Evolutionary conservation across 306 rosid genomes (phyloP).

Genomic region (Castanospermum australe): DNA sequence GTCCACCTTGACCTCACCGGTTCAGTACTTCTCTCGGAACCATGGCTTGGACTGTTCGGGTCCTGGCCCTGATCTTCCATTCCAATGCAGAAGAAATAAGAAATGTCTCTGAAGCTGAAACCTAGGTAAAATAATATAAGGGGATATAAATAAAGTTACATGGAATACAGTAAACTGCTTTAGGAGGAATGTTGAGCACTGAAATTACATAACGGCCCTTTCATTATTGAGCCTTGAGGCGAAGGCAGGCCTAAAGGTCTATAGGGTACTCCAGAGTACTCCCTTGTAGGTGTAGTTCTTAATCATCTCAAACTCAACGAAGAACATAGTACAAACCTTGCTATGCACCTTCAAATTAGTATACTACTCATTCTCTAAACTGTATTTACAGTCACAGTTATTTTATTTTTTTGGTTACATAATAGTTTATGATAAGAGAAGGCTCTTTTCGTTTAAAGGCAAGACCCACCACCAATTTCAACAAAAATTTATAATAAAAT

Average conservation of each 20-base stretch:
- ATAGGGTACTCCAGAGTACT: background rate
- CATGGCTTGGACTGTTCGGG: conserved; percentile 41
- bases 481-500: no score
- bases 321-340: no score
- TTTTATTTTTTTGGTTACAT: no score
- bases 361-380: no score
- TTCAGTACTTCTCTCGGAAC: conserved; percentile 53
- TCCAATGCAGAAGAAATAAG: conserved; percentile 23
- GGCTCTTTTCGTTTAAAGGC: no score
- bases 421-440: no score
- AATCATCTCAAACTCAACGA: no score
- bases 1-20: conserved; percentile 94
- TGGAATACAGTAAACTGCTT: conserved; percentile 33
- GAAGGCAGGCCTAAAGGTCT: background rate
- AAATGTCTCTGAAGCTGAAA: conserved; percentile 38
- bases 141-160: background rate
- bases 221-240: background rate
- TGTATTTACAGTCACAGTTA: no score
- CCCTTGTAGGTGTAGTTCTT: no score
- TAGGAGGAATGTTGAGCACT: background rate
- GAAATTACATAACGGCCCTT: conserved; percentile 22
- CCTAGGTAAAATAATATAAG: conserved; percentile 40
- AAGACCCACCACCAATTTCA: no score
- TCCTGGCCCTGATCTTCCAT: conserved; percentile 66
- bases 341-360: no score